These are phyloP conservation scores for Metroxylon sagu DNA, from an alignment of 176 grass and related monocot species.

Conservation along the genomic window DNA sequence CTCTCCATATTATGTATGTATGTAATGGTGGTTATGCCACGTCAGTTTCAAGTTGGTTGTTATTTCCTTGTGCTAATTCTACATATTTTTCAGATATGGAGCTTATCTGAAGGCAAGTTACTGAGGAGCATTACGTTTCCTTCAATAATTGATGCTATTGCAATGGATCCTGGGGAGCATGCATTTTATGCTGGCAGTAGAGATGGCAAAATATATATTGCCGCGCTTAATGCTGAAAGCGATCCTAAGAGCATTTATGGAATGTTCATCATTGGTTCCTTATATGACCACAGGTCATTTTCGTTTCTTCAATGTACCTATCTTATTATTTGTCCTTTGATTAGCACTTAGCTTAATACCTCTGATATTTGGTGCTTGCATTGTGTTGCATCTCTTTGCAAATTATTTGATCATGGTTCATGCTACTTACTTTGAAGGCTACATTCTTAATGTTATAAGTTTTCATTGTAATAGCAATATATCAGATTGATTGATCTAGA, in stretches of 20 bases:
- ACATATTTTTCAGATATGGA: conserved; percentile 52
- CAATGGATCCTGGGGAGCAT: conserved; percentile 60
- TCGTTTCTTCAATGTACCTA: neutral
- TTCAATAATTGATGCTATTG: conserved; percentile 41
- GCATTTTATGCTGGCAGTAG: conserved; percentile 80
- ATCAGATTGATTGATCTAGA: too few species aligned
- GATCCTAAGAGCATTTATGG: conserved; percentile 30
- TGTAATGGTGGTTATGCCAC: too few species aligned
- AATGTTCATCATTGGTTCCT: conserved; percentile 42
- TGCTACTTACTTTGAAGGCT: too few species aligned
- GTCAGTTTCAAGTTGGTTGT: too few species aligned
- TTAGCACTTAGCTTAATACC: too few species aligned
- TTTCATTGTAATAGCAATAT: too few species aligned
- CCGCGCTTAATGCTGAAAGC: conserved; percentile 55
- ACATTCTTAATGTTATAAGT: too few species aligned
- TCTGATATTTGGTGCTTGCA: too few species aligned
- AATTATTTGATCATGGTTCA: too few species aligned
- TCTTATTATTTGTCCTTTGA: neutral
- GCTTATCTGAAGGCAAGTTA: conserved; percentile 57
- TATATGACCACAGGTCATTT: conserved; percentile 62
- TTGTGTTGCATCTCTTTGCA: too few species aligned
- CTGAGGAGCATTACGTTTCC: conserved; percentile 66
- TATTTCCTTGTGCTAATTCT: conserved; percentile 8
- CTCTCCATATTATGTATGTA: too few species aligned
- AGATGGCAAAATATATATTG: conserved; percentile 95